Base-by-base conservation (phyloP, 352 stramenopile genomes). In the Aphanomyces invadans region DNA sequence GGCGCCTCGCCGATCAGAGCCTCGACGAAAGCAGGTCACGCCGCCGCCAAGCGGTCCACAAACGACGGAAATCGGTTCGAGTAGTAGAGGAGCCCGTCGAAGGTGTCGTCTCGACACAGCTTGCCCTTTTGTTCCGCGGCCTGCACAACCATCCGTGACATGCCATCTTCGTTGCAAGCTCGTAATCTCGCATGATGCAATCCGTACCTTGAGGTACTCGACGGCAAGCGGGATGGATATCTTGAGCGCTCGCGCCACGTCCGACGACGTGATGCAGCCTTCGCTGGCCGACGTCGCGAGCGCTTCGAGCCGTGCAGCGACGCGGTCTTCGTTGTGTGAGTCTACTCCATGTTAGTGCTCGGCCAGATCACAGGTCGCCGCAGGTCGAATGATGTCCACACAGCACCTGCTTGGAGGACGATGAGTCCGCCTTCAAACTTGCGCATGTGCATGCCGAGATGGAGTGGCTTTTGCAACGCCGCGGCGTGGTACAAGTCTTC, bases 31-130 rank as follows among this genome's bases (percentile, higher is more conserved):
- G n/a, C n/a, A n/a, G n/a, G n/a, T n/a, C n/a, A n/a, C n/a, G n/a
- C n/a, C n/a, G n/a, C n/a, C n/a, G n/a, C n/a, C n/a, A n/a, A n/a
- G n/a, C 15, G 36, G 15, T 42, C 36, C 36, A 42, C 36, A 69
- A 89, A 90, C 57, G 76, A 31, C 38, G 76, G 75, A 74, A 97
- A 98, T 4, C 72, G 75, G 76, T 98, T 99, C 1, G 88, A 84
- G 75, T 97, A 99, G 67, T 98, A 99, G 69, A 95, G 90, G 17
- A 86, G 88, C 0, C 90, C 92, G 76, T 98, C 90, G 52, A 98
- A 89, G 10, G 89, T 98, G 57, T 97, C 90, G 74, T 99, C 96
- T 61, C 96, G 86, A 77, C 94, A 98, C 9, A 99, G 70, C 63
- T 88, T 89, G 28, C 92, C 94, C 33, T 93, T 77, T 56, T 95